These are phyloP conservation scores for Trametopsis cervina DNA, from an alignment of 768 basidiomycete species.

Conservation along the genomic window DNA sequence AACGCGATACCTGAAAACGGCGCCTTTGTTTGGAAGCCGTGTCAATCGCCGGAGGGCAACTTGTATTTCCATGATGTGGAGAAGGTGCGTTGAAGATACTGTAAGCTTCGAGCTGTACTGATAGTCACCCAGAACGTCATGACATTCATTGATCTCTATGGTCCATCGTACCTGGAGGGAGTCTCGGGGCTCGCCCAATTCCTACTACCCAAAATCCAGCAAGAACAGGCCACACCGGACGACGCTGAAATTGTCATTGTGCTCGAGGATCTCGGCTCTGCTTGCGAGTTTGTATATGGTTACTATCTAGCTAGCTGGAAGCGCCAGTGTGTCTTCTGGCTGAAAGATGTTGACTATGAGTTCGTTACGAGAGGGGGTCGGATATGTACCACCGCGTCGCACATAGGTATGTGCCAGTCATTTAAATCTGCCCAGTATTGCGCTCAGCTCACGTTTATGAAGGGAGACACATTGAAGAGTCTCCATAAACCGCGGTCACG, in stretches of 20 bases:
- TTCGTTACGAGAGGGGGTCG: neutral
- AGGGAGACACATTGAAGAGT: too few relatives aligned
- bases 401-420: neutral
- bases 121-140: slow-evolving; percentile 1
- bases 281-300: neutral
- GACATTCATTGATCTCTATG: slow-evolving; percentile 4
- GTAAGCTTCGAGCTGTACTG: neutral
- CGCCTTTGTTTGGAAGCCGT: neutral
- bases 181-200: neutral
- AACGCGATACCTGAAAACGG: too few relatives aligned
- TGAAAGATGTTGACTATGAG: slow-evolving; percentile 10
- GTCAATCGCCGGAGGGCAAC: slow-evolving; percentile 6
- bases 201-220: neutral
- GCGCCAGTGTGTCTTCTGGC: slow-evolving; percentile 10
- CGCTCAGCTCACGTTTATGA: too few relatives aligned
- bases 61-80: slow-evolving; percentile 1
- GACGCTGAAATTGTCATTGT: slow-evolving; percentile 2
- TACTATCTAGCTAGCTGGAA: slow-evolving; percentile 12
- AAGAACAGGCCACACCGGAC: neutral
- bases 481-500: neutral
- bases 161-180: neutral
- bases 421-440: too few relatives aligned
- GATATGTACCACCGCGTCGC: neutral
- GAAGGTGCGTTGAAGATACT: neutral
- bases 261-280: neutral